phyloP scores from a whole-genome alignment of 1,139 yeast species.

The Wickerhamomyces sp. region DNA sequence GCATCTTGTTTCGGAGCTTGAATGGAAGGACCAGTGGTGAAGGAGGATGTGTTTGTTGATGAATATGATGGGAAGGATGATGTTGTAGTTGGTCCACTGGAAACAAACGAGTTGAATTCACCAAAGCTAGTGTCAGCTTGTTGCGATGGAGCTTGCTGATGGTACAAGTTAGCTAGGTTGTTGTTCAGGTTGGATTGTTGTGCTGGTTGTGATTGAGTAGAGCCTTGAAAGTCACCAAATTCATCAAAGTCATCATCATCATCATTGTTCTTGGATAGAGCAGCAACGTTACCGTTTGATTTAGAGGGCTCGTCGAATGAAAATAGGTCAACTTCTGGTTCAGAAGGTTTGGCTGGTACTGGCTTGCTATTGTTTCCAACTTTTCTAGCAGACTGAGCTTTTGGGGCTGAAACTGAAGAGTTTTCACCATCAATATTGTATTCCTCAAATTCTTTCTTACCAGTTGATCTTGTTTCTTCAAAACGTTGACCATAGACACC shows the following conservation, averaged over 20 bases:
- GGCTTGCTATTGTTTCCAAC: constrained; percentile 17
- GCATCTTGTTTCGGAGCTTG: constrained; percentile 53
- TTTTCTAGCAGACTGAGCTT: constrained; percentile 9
- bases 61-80: constrained; percentile 11
- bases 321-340: constrained; percentile 47
- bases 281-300: constrained; percentile 10
- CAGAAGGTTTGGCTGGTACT: constrained; percentile 24
- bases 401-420: constrained; percentile 14
- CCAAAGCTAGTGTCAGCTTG: constrained; percentile 18
- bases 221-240: constrained; percentile 91
- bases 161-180: constrained; percentile 16
- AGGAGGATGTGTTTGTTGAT: constrained; percentile 15
- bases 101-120: constrained; percentile 20
- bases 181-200: constrained; percentile 7
- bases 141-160: constrained; percentile 12
- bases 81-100: constrained; percentile 16
- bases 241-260: constrained; percentile 77
- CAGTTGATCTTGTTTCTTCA: constrained; percentile 39
- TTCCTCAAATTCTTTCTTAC: constrained; percentile 70
- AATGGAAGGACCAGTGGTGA: constrained; percentile 31
- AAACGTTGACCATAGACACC: constrained; percentile 71
- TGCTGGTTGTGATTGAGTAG: constrained; percentile 33
- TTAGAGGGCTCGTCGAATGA: constrained; percentile 37
- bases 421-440: constrained; percentile 47
- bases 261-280: constrained; percentile 4